phyloP scores from a whole-genome alignment of 2,329 filamentous ascomycete species.

The Penicillium sp. region DNA sequence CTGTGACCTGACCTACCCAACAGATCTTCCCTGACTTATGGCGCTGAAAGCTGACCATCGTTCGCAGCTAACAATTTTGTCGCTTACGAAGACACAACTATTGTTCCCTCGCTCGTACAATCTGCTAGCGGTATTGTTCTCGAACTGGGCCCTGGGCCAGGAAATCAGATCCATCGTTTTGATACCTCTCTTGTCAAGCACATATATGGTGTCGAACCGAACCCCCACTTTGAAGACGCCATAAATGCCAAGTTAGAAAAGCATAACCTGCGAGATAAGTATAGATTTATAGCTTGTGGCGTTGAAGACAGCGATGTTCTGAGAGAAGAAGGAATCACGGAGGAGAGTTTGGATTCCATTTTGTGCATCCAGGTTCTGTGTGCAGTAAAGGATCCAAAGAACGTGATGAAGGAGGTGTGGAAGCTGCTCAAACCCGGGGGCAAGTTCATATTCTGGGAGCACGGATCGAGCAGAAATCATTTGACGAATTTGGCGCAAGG shows the following conservation, averaged over 20 bases:
- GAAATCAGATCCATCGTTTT: conserved; percentile 47
- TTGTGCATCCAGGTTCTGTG: conserved; percentile 49
- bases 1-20: conserved; percentile 7
- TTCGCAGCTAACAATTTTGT: conserved; percentile 28
- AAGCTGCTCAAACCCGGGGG: conserved; percentile 49
- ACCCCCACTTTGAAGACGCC: conserved; percentile 32
- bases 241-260: conserved; percentile 35
- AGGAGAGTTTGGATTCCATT: conserved; percentile 40
- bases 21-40: not conserved
- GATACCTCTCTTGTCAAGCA: conserved; percentile 31
- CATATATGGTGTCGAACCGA: conserved; percentile 47
- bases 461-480: conserved; percentile 24
- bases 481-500: conserved; percentile 30
- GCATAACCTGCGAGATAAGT: conserved; percentile 34
- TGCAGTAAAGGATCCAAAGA: conserved; percentile 32
- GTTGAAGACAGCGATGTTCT: conserved; percentile 44
- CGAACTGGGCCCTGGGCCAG: conserved; percentile 48
- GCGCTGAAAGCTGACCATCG: not conserved
- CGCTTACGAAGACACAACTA: conserved; percentile 36
- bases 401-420: conserved; percentile 33
- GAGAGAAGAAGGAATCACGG: conserved; percentile 36
- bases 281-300: conserved; percentile 41
- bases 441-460: conserved; percentile 51
- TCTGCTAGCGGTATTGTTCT: conserved; percentile 40
- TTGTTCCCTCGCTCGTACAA: conserved; percentile 32